Conservation (phyloP, 2,329 filamentous ascomycete genomes). For the Malbranchea zuffiana region DNA sequence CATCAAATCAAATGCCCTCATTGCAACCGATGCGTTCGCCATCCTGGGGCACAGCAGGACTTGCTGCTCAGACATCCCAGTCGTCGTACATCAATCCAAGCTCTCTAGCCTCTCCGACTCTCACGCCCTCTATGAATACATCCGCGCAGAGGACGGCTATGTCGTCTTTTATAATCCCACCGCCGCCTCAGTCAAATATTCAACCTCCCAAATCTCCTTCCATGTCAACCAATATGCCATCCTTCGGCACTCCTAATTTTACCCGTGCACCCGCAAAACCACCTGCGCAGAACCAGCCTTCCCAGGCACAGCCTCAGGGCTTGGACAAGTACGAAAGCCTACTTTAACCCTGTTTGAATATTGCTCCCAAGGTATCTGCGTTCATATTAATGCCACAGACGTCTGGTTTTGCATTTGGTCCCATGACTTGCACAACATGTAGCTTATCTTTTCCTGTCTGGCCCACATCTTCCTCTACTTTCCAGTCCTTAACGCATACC, state of each 20-base stretch:
- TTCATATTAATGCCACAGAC: no score
- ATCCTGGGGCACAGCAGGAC: conserved; percentile 8
- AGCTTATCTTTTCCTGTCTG: no score
- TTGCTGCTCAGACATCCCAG: not conserved
- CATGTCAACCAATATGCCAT: conserved; percentile 13
- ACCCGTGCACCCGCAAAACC: not conserved
- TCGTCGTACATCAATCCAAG: conserved; percentile 6
- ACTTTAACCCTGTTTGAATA: conserved; percentile 35
- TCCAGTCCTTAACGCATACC: no score
- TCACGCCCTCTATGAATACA: conserved; percentile 16
- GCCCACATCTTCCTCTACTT: no score
- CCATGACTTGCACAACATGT: no score
- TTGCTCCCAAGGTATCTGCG: not conserved
- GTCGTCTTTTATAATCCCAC: conserved; percentile 28
- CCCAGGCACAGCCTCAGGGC: conserved; percentile 29
- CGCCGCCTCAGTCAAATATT: conserved; percentile 20
- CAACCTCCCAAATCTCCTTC: conserved; percentile 14
- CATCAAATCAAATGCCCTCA: conserved; percentile 8
- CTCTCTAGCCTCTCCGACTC: conserved; percentile 14
- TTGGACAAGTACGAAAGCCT: conserved; percentile 49
- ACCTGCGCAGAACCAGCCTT: not conserved
- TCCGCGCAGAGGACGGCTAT: conserved; percentile 14
- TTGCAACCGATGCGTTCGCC: conserved; percentile 6
- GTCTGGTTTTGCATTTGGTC: no score
- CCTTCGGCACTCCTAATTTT: not conserved